Conservation (phyloP, 2,329 filamentous ascomycete species). For the Pyricularia sp. region DNA sequence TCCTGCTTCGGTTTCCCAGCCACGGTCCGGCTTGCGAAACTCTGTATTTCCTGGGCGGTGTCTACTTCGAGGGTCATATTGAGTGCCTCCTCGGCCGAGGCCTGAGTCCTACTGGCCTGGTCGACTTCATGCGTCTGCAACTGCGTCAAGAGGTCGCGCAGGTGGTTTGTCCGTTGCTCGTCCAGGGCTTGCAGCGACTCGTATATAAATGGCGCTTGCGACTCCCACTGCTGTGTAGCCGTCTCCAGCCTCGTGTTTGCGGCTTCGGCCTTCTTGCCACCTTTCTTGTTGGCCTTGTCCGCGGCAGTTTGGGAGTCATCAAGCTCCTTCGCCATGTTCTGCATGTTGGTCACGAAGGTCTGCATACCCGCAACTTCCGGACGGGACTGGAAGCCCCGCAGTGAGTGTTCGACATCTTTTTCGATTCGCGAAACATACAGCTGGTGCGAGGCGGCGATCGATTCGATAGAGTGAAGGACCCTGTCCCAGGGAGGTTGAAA, state of each 20-base stretch:
- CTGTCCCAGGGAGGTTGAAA: conserved; percentile 88
- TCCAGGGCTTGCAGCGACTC: conserved; percentile 87
- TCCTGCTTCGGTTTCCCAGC: conserved; percentile 34
- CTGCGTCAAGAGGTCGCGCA: conserved; percentile 86
- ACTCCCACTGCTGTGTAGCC: conserved; percentile 81
- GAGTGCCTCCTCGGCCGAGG: conserved; percentile 69
- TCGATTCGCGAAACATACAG: conserved; percentile 74
- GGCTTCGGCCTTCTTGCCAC: conserved; percentile 65
- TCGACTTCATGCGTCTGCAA: conserved; percentile 90
- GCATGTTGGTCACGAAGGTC: conserved; percentile 72
- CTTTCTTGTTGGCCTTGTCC: conserved; percentile 77
- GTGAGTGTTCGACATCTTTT: conserved; percentile 73
- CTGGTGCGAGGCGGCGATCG: conserved; percentile 76
- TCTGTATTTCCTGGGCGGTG: conserved; percentile 77
- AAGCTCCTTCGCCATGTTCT: conserved; percentile 72
- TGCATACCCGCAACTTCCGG: conserved; percentile 76
- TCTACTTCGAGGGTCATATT: conserved; percentile 78
- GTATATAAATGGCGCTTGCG: conserved; percentile 89
- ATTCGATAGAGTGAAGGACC: conserved; percentile 70
- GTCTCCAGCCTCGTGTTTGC: conserved; percentile 66
- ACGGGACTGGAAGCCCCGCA: conserved; percentile 64
- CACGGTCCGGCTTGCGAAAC: conserved; percentile 44
- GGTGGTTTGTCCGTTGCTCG: conserved; percentile 78
- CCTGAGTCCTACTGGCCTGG: conserved; percentile 65
- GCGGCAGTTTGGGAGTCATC: conserved; percentile 75